Conservation (phyloP, 176 grass and related monocot species). For the Typha latifolia region DNA sequence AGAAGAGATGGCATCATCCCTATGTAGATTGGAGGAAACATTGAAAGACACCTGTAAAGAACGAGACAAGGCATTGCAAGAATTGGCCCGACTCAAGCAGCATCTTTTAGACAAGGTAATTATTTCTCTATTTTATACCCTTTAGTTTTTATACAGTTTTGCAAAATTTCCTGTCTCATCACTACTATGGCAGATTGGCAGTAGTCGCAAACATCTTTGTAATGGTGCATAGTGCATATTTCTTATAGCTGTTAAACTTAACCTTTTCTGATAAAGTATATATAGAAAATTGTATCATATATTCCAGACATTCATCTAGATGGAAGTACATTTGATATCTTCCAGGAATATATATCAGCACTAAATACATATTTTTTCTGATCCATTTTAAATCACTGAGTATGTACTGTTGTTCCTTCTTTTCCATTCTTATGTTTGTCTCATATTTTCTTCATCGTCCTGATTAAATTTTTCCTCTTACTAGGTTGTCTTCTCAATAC, state of each 20-base stretch:
- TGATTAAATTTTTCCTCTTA: too few species aligned
- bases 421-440: not conserved
- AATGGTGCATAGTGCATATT: not conserved
- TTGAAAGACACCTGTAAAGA: conserved; percentile 41
- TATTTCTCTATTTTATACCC: not conserved
- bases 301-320: not conserved
- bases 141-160: not conserved
- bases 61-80: conserved; percentile 73
- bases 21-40: conserved; percentile 40
- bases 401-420: not conserved
- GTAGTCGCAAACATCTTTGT: not conserved
- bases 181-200: not conserved
- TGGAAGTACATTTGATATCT: not conserved
- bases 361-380: not conserved
- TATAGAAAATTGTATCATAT: not conserved
- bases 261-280: not conserved
- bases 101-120: conserved; percentile 90
- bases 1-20: conserved; percentile 48
- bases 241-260: not conserved
- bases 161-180: conserved; percentile 7
- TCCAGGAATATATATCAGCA: not conserved
- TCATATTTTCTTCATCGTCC: not conserved
- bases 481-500: too few species aligned
- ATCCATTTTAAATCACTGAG: not conserved
- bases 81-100: conserved; percentile 79